These are phyloP conservation scores for Carex pumila DNA, from an alignment of 176 grass and related monocot genomes.

Conservation along the genomic window DNA sequence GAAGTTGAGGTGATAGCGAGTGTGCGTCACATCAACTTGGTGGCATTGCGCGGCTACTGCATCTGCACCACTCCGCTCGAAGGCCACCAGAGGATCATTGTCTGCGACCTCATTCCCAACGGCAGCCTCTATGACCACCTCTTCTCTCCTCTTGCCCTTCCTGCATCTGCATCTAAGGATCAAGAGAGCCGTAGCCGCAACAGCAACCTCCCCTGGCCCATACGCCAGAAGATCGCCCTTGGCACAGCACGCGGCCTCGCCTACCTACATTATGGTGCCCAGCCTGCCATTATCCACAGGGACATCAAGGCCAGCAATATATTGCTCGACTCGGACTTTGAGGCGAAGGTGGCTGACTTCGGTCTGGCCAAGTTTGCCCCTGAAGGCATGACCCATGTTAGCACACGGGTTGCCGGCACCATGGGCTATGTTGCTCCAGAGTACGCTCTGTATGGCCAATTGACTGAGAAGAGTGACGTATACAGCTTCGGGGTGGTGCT, in stretches of 20 bases:
- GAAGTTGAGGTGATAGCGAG: slow-evolving; percentile 97
- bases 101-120: slow-evolving; percentile 87
- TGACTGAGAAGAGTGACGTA: slow-evolving; percentile 94
- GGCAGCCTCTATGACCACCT: slow-evolving; percentile 91
- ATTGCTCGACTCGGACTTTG: slow-evolving; percentile 69
- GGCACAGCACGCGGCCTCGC: slow-evolving; percentile 70
- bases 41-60: slow-evolving; percentile 72
- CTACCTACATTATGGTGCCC: slow-evolving; percentile 56
- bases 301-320: slow-evolving; percentile 97
- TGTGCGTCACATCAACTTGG: slow-evolving; percentile 81
- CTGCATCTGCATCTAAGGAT: neutral
- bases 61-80: slow-evolving; percentile 60
- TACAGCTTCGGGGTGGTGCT: slow-evolving; percentile 84
- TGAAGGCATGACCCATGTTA: slow-evolving; percentile 90
- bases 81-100: slow-evolving; percentile 86
- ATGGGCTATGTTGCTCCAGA: slow-evolving; percentile 86
- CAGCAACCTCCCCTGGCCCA: slow-evolving; percentile 44
- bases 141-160: slow-evolving; percentile 16
- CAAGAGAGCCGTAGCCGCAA: slow-evolving; percentile 7
- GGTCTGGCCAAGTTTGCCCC: slow-evolving; percentile 88
- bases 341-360: slow-evolving; percentile 84
- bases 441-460: slow-evolving; percentile 81
- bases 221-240: slow-evolving; percentile 68
- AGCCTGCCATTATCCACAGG: slow-evolving; percentile 85
- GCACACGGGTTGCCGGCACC: slow-evolving; percentile 79